Evolutionary conservation across 768 basidiomycete species (phyloP).

Genomic region (Leccinum incarnatum): DNA sequence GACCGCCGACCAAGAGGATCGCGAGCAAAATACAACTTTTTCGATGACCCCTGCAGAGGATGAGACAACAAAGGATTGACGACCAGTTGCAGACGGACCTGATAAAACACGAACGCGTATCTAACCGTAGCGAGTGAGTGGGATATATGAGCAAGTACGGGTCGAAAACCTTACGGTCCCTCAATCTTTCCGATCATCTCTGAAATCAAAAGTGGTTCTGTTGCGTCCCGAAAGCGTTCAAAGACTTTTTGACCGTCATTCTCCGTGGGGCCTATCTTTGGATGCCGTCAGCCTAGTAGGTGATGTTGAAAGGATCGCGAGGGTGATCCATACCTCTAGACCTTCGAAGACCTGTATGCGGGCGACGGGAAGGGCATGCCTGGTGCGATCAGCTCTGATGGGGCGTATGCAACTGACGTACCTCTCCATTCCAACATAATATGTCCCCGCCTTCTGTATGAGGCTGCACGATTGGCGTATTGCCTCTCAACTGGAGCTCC

Average conservation of each 20-base stretch:
- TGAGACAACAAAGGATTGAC: neutral
- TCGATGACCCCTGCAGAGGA: conserved; percentile 38
- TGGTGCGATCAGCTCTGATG: neutral
- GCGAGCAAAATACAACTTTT: conserved; percentile 65
- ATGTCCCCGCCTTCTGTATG: conserved; percentile 56
- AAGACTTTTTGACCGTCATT: conserved; percentile 71
- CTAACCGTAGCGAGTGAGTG: conserved; percentile 34
- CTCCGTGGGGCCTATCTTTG: conserved; percentile 55
- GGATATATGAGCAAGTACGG: neutral
- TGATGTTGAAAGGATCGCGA: neutral
- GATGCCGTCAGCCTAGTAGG: conserved; percentile 6
- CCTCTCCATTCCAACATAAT: conserved; percentile 89
- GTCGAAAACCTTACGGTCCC: conserved; percentile 64
- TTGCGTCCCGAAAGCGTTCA: conserved; percentile 23
- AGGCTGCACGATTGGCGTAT: conserved; percentile 59
- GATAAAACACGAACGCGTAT: conserved; percentile 79
- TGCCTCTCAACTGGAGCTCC: conserved; percentile 72
- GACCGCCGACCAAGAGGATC: conserved; percentile 88
- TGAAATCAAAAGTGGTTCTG: conserved; percentile 41
- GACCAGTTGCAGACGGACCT: conserved; percentile 43
- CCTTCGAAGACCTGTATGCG: conserved; percentile 68
- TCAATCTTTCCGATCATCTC: conserved; percentile 61
- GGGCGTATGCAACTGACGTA: conserved; percentile 25
- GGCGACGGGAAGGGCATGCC: neutral
- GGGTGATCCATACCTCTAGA: conserved; percentile 49